Percentiles rank a stretch among this genome's conserved stretches.
phyloP scores from a whole-genome alignment of 192 early-diverging fungal species.

The Coemansia sp. region DNA sequence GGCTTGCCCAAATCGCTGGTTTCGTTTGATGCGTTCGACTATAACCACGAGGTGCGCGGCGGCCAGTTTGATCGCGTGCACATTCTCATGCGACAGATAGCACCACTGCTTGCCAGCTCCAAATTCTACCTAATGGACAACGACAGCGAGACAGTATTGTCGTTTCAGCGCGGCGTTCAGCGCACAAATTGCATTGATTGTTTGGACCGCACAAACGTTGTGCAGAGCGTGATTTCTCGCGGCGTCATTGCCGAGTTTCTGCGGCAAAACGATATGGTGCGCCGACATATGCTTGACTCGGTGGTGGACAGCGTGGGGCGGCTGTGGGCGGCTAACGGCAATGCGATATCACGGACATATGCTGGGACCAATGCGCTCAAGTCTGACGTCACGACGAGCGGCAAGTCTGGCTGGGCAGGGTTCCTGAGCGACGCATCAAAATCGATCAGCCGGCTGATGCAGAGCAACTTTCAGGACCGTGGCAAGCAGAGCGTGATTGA shows the following conservation, averaged over 20 bases:
- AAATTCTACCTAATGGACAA: constrained; percentile 72
- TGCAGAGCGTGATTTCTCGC: constrained; percentile 76
- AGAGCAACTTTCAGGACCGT: constrained; percentile 96
- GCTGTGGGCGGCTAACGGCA: constrained; percentile 87
- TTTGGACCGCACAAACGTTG: constrained; percentile 85
- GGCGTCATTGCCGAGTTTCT: constrained; percentile 53
- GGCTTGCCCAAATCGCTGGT: constrained; percentile 51
- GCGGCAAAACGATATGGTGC: constrained; percentile 19
- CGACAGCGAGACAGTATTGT: constrained; percentile 58
- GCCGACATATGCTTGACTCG: constrained; percentile 13
- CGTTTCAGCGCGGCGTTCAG: constrained; percentile 78
- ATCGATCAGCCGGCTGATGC: constrained; percentile 88
- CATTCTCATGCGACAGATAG: constrained; percentile 59
- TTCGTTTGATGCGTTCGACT: constrained; percentile 78
- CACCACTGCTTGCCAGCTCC: constrained; percentile 57
- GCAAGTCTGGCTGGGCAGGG: constrained; percentile 68
- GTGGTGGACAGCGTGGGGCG: constrained; percentile 57
- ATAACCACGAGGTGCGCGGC: constrained; percentile 74
- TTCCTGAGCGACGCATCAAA: constrained; percentile 92
- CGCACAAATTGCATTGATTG: constrained; percentile 94
- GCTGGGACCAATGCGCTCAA: constrained; percentile 97
- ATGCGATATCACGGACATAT: constrained; percentile 88
- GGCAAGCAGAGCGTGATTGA: constrained; percentile 93
- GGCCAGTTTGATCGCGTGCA: constrained; percentile 75
- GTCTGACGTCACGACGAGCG: constrained; percentile 83